Conservation (phyloP, 2,329 filamentous ascomycete genomes). For the Cladosporium phlei region DNA sequence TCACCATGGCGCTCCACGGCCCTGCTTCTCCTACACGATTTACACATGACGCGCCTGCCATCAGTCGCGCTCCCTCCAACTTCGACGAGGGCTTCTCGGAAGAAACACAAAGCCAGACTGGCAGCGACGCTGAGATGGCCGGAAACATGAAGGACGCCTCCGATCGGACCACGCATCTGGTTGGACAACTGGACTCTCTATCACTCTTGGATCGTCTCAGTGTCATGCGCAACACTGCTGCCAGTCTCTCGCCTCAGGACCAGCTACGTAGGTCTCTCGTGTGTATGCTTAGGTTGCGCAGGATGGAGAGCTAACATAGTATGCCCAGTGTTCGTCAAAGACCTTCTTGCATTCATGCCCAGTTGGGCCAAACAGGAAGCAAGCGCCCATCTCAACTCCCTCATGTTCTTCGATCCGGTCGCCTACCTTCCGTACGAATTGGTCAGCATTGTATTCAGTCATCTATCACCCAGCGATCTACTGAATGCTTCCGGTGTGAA, state of each 20-base stretch:
- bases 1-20: slow-evolving; percentile 6
- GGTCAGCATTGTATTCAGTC: slow-evolving; percentile 81
- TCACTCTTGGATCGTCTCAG: slow-evolving; percentile 11
- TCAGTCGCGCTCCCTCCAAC: slow-evolving; percentile 19
- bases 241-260: slow-evolving; percentile 16
- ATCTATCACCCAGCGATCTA: slow-evolving; percentile 75
- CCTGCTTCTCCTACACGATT: slow-evolving; percentile 6
- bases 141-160: slow-evolving; percentile 16
- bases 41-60: slow-evolving; percentile 10
- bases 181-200: slow-evolving; percentile 7
- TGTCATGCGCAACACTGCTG: slow-evolving; percentile 9
- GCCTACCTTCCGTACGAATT: slow-evolving; percentile 82
- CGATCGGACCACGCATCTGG: slow-evolving; percentile 9
- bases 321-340: slow-evolving; percentile 7
- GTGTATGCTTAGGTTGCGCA: not conserved
- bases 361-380: slow-evolving; percentile 13
- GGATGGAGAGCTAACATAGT: not conserved
- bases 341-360: slow-evolving; percentile 7
- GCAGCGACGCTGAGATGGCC: slow-evolving; percentile 34
- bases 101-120: slow-evolving; percentile 54
- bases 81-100: slow-evolving; percentile 82
- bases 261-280: slow-evolving; percentile 11
- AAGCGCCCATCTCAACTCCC: slow-evolving; percentile 39
- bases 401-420: slow-evolving; percentile 88
- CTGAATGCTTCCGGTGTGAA: slow-evolving; percentile 75